Evolutionary conservation across 2,329 filamentous ascomycete species (phyloP).

Genomic region (Fusarium begoniae): DNA sequence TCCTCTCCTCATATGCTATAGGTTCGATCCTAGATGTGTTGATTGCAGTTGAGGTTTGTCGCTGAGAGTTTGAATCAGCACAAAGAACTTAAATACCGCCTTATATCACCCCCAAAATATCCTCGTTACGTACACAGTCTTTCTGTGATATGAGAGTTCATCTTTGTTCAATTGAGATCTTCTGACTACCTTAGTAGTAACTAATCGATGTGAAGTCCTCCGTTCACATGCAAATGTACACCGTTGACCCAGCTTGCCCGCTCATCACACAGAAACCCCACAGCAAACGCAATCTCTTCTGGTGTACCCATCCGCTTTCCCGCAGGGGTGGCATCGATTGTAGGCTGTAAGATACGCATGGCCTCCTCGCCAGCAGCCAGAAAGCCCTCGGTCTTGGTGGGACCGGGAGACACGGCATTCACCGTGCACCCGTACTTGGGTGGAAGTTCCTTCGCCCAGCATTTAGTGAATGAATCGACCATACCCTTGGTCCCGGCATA

Average conservation of each 20-base stretch:
- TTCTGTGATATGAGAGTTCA: not conserved
- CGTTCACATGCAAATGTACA: not conserved
- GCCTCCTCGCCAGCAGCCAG: not conserved
- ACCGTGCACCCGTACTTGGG: not conserved
- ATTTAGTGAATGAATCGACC: not conserved
- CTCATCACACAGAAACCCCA: not conserved
- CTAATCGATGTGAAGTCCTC: not conserved
- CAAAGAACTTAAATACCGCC: too few relatives aligned
- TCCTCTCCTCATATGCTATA: too few relatives aligned
- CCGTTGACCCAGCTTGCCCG: not conserved
- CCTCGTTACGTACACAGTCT: too few relatives aligned
- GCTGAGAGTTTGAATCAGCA: too few relatives aligned
- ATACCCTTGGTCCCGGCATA: not conserved
- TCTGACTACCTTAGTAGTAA: rapidly evolving
- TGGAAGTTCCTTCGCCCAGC: not conserved
- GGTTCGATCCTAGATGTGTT: too few relatives aligned
- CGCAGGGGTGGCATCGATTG: not conserved
- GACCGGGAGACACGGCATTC: not conserved
- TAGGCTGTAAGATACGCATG: not conserved
- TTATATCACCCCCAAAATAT: too few relatives aligned
- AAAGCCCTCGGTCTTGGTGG: not conserved
- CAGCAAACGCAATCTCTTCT: not conserved
- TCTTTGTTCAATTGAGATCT: not conserved
- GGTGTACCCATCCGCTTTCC: not conserved
- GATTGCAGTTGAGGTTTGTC: too few relatives aligned